Base-by-base conservation (phyloP, 352 stramenopile species). In the Phytophthora sojae region DNA sequence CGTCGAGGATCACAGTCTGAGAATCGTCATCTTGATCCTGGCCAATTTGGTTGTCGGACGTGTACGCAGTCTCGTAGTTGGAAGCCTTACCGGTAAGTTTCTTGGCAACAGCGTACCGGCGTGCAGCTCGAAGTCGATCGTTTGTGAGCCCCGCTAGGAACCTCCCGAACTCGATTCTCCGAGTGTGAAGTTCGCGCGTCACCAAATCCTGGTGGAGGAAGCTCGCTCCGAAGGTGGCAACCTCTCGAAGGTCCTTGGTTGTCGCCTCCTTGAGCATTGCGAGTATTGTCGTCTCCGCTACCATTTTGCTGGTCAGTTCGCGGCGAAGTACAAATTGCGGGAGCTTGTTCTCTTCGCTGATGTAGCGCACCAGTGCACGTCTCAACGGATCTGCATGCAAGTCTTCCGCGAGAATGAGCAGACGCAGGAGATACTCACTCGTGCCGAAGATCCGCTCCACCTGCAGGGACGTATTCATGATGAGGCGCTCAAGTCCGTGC, bases 341-440 rank as follows among this genome's bases (percentile, higher is more conserved):
- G 2, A 93, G 71, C 32, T 69, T 81, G 11, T 67, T 51, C 3
- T 71, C 54, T 45, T 83, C 80, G 39, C 80, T 84, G 7, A 95
- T 64, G 54, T 93, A 95, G 3, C 58, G 70, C 7, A 92, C 64
- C 14, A 92, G 42, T 4, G 83, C 85, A 5, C 83, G 74, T 3
- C 84, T 76, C 15, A 95, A 71, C 0, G 75, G 65, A n/a, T 86
- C 79, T 6, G 80, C 83, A 17, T 93, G 83, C 0, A 95, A 56
- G 50, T 95, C 87, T 62, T 95, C 85, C 0, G 87, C 82, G 1
- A 95, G 72, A 60, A 95, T 91, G 17, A 95, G 71, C 3, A 95
- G 62, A 0, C 85, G 87, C 19, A 94, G 67, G 0, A 94, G 63
- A 39, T 85, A 91, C n/a, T 93, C 85, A 55, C 85, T 92, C 0